Conservation (phyloP, 2,329 filamentous ascomycete genomes). For the Epichloe elymi region DNA sequence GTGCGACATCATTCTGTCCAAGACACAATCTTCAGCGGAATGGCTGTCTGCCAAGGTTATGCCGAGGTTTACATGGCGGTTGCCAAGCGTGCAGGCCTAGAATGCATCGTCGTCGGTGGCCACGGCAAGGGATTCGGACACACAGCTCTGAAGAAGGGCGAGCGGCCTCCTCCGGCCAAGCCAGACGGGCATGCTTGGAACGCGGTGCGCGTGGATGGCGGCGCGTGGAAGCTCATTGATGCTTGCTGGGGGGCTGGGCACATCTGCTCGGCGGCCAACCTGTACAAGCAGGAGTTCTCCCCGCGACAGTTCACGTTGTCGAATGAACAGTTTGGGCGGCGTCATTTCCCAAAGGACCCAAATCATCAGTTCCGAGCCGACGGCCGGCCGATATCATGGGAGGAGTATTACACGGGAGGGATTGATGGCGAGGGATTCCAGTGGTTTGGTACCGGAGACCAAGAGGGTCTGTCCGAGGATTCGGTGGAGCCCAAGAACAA, state of each 20-base stretch:
- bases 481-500: slow-evolving; percentile 42
- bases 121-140: slow-evolving; percentile 83
- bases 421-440: slow-evolving; percentile 33
- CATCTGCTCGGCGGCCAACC: slow-evolving; percentile 35
- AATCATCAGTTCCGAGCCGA: slow-evolving; percentile 63
- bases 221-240: slow-evolving; percentile 84
- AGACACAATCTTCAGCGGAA: slow-evolving; percentile 60
- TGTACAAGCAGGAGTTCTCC: slow-evolving; percentile 56
- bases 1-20: slow-evolving; percentile 56
- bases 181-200: slow-evolving; percentile 78
- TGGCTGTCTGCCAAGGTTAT: slow-evolving; percentile 87
- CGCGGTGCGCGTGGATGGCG: slow-evolving; percentile 73
- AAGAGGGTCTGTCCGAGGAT: slow-evolving; percentile 40
- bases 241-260: slow-evolving; percentile 90
- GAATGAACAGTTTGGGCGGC: slow-evolving; percentile 71
- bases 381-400: slow-evolving; percentile 56
- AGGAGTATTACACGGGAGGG: slow-evolving; percentile 63
- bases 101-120: slow-evolving; percentile 60
- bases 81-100: slow-evolving; percentile 65
- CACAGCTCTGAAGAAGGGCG: slow-evolving; percentile 44
- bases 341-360: slow-evolving; percentile 63
- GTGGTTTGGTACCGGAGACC: slow-evolving; percentile 30
- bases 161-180: slow-evolving; percentile 50
- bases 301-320: slow-evolving; percentile 44
- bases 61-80: slow-evolving; percentile 70